These are phyloP conservation scores for Xylariaceae sp. DNA, from an alignment of 2,329 filamentous ascomycete genomes.

Conservation along the genomic window DNA sequence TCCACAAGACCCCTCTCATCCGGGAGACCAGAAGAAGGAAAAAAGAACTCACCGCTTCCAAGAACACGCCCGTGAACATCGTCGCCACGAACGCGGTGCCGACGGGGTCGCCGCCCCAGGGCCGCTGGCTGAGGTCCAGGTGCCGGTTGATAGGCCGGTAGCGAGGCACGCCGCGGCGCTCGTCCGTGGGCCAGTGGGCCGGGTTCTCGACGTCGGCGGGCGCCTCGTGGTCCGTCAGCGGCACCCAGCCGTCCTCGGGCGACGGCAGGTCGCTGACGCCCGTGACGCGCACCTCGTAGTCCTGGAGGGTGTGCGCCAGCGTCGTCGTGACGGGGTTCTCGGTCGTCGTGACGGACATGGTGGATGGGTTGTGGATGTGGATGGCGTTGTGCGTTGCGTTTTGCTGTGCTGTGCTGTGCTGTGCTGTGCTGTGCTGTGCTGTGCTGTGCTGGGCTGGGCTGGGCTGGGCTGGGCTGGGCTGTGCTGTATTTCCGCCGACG, in stretches of 20 bases:
- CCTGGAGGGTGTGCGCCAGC: slow-evolving; percentile 17
- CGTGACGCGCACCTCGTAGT: slow-evolving; percentile 26
- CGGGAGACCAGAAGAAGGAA: background rate
- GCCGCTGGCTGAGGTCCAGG: slow-evolving; percentile 18
- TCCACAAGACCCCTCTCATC: background rate
- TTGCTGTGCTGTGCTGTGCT: too few species aligned
- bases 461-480: too few species aligned
- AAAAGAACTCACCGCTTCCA: slow-evolving; percentile 21
- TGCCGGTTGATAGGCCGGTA: slow-evolving; percentile 24
- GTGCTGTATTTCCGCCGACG: too few species aligned
- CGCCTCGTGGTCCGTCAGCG: slow-evolving; percentile 14
- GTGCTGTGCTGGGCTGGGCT: too few species aligned
- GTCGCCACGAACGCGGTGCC: slow-evolving; percentile 20
- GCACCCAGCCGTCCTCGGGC: slow-evolving; percentile 8
- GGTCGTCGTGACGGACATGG: slow-evolving; percentile 20
- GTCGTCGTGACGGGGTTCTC: slow-evolving; percentile 19
- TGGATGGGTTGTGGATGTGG: background rate
- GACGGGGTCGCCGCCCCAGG: slow-evolving; percentile 19
- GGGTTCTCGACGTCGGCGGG: slow-evolving; percentile 17
- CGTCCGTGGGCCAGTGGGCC: slow-evolving; percentile 16
- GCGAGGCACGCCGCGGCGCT: slow-evolving; percentile 23
- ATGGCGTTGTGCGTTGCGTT: background rate
- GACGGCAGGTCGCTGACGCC: slow-evolving; percentile 8
- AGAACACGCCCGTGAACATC: slow-evolving; percentile 26
- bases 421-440: too few species aligned